Conservation (phyloP, 768 basidiomycete species). For the Suillus fuscotomentosus region DNA sequence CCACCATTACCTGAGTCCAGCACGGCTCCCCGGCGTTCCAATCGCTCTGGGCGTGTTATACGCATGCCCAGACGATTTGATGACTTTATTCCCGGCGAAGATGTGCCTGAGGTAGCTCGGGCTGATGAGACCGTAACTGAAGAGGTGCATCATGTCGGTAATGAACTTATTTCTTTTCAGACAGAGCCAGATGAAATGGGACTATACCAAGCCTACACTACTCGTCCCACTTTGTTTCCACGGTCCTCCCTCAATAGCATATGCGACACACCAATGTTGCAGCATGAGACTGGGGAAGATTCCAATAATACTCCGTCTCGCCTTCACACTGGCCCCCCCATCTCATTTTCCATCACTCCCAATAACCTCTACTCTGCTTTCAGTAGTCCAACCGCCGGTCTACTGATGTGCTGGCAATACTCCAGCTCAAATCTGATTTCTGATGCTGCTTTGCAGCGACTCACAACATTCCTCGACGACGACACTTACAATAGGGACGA, state of each 20-base stretch:
- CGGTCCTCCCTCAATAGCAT: not conserved
- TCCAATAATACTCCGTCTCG: not conserved
- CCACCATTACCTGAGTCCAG: no score
- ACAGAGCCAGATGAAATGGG: not conserved
- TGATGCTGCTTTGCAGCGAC: slow-evolving; percentile 10
- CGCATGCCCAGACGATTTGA: not conserved
- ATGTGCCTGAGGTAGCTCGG: not conserved
- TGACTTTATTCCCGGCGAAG: slow-evolving; percentile 4
- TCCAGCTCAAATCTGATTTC: not conserved
- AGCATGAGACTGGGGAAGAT: no score
- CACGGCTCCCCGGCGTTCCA: not conserved
- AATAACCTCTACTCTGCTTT: not conserved
- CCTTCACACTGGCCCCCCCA: not conserved
- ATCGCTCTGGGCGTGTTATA: not conserved
- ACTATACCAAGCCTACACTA: not conserved
- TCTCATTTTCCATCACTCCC: not conserved
- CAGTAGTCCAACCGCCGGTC: not conserved
- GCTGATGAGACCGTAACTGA: not conserved
- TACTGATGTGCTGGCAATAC: not conserved
- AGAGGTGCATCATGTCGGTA: not conserved
- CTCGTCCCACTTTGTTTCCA: not conserved
- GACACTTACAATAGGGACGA: slow-evolving; percentile 17
- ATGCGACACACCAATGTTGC: not conserved
- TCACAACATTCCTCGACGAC: no score
- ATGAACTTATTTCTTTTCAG: not conserved